Base-by-base conservation (phyloP, 371 early-diverging fungal genomes). In the Syncephalastrum monosporum region DNA sequence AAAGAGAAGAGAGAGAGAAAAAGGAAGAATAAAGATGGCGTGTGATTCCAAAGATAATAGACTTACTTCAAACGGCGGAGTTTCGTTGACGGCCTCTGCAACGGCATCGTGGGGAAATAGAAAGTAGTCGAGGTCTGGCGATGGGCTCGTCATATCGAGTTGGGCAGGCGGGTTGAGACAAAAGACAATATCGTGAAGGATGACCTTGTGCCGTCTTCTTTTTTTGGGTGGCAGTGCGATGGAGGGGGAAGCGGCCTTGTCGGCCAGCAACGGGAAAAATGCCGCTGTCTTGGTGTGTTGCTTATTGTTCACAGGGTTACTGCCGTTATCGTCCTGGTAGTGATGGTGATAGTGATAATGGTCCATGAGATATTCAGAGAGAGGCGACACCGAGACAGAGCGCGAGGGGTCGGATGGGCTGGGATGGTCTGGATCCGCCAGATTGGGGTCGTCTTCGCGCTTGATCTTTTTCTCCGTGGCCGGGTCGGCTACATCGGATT, bases 41-140 rank as follows among this genome's bases (percentile, higher is more conserved):
- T 2, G 49, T 27, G 13, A 47, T 27, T 21, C 21, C 21, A 25
- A n/a, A 47, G 19, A 47, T 24, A 15, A 8, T 25, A 53, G 59
- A 24, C 21, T 42, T 65, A 78, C 81, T 72, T 78, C 73, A 57
- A 62, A 68, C 15, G 76, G 76, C 3, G 68, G 55, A 25, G 62
- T 41, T 54, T 65, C 56, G 27, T 59, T 70, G 12, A 68, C 56
- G 25, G 68, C 65, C 51, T 79, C 79, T 13, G 72, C 63, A 7
- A 82, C 62, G 5, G 81, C 75, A 59, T 82, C 74, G 17, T 67
- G 70, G 54, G 82, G 77, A 42, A 82, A 76, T 42, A 68, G 21
- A 54, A 64, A 74, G 43, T 68, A 72, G 0, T 52, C 57, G 46
- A 48, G 61, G 25, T 70, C 66, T 12, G 59, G 49, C 0, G 53